Base-by-base conservation (phyloP, 257 asterid genomes). In the Solanum arcanum region DNA sequence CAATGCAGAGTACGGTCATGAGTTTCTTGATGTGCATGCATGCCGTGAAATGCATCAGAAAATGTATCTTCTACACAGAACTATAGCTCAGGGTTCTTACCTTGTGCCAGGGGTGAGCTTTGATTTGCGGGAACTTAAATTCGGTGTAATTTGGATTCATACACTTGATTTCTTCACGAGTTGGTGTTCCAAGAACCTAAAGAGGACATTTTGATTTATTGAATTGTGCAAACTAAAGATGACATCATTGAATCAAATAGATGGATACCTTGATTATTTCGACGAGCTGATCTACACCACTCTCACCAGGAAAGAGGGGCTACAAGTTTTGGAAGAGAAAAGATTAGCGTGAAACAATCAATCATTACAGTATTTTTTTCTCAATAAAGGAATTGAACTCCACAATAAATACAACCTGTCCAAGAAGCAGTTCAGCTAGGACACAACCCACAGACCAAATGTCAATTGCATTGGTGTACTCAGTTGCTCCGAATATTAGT, bases 51-150 rank as follows among this genome's bases (percentile, higher is more conserved):
- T 37, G 44, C 41, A 69, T 84, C 47, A 76, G 5, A 44, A 74
- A 70, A 37, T 72, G 27, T 37, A 73, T 73, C 27, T 73, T 73
- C 49, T 20, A 37, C 37, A 20, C 6, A 64, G 21, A 27, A 39
- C 14, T 12, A 52, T 39, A 5, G 35, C 41, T 41, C 52, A 84
- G 5, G 56, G 1, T 52, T 29, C 92, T 83, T 76, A 91, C 98
- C 92, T 95, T 95, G 90, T 94, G 98, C 98, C 98, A 95, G 33
- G 98, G 98, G 89, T 95, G 98, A 87, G 98, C 96, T 89, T 95
- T 95, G 90, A 95, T 94, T 89, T 94, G 98, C 46, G 97, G 98
- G 88, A 95, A 94, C 90, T 94, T 95, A 90, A 94, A 95, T 88
- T 95, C 98, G 0, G 96, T 93, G 90, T 95, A 95, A 77, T 95